phyloP scores from a whole-genome alignment of 441 rosid genomes.

The Flueggea neowawraea region DNA sequence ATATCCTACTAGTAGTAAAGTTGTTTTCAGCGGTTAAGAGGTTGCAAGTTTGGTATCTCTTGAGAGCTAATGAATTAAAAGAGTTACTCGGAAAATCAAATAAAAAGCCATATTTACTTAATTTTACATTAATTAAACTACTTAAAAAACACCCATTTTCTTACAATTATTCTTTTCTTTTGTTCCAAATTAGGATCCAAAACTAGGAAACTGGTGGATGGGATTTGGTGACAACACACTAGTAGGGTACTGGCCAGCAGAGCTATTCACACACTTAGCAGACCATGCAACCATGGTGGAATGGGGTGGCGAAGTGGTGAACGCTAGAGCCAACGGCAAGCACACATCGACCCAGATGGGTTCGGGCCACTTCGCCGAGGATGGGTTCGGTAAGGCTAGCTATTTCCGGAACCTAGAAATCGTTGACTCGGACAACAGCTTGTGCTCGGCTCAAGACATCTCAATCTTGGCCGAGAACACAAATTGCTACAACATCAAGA shows the following conservation, averaged over 20 bases:
- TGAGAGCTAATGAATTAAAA: too few relatives aligned
- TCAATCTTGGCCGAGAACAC: conserved; percentile 83
- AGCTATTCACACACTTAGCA: conserved; percentile 81
- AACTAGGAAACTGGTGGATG: conserved; percentile 99
- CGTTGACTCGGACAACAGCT: conserved; percentile 86
- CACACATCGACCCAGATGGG: conserved; percentile 99
- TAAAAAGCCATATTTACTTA: too few relatives aligned
- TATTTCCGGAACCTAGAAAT: conserved; percentile 88
- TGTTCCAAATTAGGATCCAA: conserved; percentile 63
- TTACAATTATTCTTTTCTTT: neutral
- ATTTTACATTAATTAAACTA: too few relatives aligned
- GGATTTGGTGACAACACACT: conserved; percentile 80
- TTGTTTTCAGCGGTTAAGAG: too few relatives aligned
- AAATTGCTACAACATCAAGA: conserved; percentile 81
- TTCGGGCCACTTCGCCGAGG: conserved; percentile 84
- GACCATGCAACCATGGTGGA: conserved; percentile 94
- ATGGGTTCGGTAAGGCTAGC: conserved; percentile 88
- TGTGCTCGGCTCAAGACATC: conserved; percentile 67
- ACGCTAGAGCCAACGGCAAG: conserved; percentile 73
- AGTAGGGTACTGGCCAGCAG: conserved; percentile 96
- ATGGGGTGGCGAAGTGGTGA: conserved; percentile 99
- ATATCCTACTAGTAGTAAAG: too few relatives aligned
- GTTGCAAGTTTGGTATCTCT: too few relatives aligned
- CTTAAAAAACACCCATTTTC: neutral
- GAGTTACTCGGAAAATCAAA: too few relatives aligned